Evolutionary conservation across 768 basidiomycete species (phyloP).

Genomic region (Russula ochroleuca): DNA sequence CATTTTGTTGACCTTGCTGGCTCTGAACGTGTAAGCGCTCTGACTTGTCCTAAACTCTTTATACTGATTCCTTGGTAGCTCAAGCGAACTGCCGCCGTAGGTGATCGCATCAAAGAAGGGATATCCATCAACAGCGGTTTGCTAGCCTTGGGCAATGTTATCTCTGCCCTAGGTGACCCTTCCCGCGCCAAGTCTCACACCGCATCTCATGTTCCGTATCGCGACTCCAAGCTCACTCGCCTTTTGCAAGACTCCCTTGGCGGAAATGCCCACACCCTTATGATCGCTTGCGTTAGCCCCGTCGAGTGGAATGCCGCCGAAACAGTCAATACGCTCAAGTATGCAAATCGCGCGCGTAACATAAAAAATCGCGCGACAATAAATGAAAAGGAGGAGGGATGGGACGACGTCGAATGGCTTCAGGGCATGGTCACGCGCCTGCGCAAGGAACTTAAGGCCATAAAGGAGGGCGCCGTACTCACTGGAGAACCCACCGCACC

Average conservation of each 20-base stretch:
- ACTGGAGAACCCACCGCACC: constrained; percentile 26
- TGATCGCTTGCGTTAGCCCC: constrained; percentile 97
- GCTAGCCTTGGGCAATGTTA: constrained; percentile 95
- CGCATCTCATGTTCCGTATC: constrained; percentile 90
- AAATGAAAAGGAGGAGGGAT: constrained; percentile 94
- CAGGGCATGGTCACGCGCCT: constrained; percentile 82
- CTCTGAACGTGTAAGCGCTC: constrained; percentile 74
- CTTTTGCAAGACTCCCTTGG: constrained; percentile 95
- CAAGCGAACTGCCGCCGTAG: constrained; percentile 93
- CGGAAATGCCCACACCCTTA: constrained; percentile 95
- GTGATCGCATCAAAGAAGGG: constrained; percentile 97
- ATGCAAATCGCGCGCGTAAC: constrained; percentile 94
- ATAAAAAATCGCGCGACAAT: constrained; percentile 93
- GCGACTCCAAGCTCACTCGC: constrained; percentile 96
- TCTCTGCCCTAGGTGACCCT: constrained; percentile 95
- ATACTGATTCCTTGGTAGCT: constrained; percentile 46
- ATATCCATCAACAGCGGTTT: constrained; percentile 98
- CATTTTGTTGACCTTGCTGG: constrained; percentile 98
- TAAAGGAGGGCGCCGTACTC: constrained; percentile 62
- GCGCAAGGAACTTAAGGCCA: constrained; percentile 75
- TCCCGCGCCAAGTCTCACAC: constrained; percentile 78
- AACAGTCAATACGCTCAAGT: constrained; percentile 93
- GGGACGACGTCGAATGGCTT: constrained; percentile 97
- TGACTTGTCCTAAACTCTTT: constrained; percentile 3
- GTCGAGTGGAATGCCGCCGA: constrained; percentile 94